Conservation (phyloP, 352 stramenopile species). For the Salisapilia sapeloensis region DNA sequence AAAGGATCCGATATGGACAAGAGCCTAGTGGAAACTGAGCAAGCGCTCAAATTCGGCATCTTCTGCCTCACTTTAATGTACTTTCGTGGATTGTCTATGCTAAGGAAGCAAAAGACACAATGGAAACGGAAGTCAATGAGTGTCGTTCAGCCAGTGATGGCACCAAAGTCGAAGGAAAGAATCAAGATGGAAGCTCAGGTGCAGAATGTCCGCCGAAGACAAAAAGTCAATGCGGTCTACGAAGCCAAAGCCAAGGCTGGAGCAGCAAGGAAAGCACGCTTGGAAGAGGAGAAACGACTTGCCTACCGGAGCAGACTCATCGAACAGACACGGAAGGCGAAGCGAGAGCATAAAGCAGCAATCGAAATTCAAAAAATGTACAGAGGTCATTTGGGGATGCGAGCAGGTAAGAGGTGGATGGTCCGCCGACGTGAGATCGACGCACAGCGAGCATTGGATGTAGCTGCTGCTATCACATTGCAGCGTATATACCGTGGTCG, state of each 20-base stretch:
- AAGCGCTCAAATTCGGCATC: conserved; percentile 89
- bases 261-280: conserved; percentile 36
- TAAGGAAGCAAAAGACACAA: conserved; percentile 68
- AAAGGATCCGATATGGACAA: conserved; percentile 47
- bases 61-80: conserved; percentile 96
- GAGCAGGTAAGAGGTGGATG: conserved; percentile 72
- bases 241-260: conserved; percentile 41
- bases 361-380: conserved; percentile 59
- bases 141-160: conserved; percentile 6
- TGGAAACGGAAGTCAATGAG: conserved; percentile 69
- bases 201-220: conserved; percentile 16
- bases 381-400: conserved; percentile 59
- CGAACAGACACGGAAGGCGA: conserved; percentile 38
- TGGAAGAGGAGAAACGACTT: conserved; percentile 40
- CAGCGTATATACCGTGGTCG: conserved; percentile 79
- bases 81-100: conserved; percentile 81
- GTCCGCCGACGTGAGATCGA: conserved; percentile 71
- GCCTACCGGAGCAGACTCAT: conserved; percentile 50
- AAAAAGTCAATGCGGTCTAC: conserved; percentile 17
- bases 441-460: conserved; percentile 56
- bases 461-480: conserved; percentile 63
- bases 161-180: conserved; percentile 23
- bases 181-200: conserved; percentile 32
- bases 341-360: conserved; percentile 24
- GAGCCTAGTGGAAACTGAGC: conserved; percentile 74